phyloP scores from a whole-genome alignment of 2,329 filamentous ascomycete genomes.

The Trichoderma afroharzianum region DNA sequence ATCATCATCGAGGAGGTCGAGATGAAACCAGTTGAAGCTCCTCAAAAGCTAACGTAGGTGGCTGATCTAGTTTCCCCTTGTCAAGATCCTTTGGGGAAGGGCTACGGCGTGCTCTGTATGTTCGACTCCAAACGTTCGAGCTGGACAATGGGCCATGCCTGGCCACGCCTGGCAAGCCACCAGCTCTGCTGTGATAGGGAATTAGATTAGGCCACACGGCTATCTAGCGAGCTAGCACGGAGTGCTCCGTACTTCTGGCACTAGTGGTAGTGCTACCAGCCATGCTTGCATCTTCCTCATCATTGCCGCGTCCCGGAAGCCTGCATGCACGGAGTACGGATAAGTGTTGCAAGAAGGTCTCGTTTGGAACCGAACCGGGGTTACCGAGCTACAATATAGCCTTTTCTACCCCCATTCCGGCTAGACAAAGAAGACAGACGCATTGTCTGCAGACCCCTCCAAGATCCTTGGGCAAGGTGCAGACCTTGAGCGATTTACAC shows the following conservation, averaged over 20 bases:
- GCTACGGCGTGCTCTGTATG: background rate
- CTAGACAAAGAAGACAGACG: background rate
- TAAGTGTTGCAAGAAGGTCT: background rate
- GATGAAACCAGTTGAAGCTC: background rate
- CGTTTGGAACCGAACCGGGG: background rate
- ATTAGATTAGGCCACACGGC: slow-evolving; percentile 12
- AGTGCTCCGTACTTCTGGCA: slow-evolving; percentile 12
- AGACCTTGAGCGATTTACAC: slow-evolving; percentile 15
- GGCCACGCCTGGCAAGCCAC: background rate
- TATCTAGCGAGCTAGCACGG: slow-evolving; percentile 14
- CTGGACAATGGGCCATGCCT: background rate
- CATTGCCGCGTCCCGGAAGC: slow-evolving; percentile 1
- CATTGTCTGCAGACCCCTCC: background rate
- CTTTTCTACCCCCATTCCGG: background rate
- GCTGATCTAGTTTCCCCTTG: background rate
- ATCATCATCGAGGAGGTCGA: background rate
- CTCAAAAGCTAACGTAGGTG: background rate
- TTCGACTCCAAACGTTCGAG: background rate
- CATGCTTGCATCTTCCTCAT: background rate
- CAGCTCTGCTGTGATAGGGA: background rate
- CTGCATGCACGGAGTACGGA: background rate
- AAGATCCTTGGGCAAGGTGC: background rate
- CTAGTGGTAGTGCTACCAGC: background rate
- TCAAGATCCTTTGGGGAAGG: background rate
- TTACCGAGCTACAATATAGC: background rate